Evolutionary conservation across 2,329 filamentous ascomycete species (phyloP).

Genomic region (Corniculantispora saksenae): DNA sequence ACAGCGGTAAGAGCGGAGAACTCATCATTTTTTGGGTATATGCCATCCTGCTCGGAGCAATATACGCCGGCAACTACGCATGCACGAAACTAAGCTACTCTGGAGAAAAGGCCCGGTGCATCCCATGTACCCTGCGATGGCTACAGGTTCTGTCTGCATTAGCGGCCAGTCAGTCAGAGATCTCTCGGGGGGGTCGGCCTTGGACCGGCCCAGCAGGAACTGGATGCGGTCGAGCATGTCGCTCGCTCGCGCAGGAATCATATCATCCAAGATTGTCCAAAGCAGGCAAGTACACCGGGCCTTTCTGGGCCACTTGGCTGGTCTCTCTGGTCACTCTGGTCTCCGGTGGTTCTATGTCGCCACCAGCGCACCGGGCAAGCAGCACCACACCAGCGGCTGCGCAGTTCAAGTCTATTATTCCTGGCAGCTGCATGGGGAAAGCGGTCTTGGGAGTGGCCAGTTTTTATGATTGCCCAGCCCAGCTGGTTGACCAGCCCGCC

Average conservation of each 20-base stretch:
- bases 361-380: background rate
- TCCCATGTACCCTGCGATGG: constrained; percentile 15
- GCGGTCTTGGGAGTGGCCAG: constrained; percentile 6
- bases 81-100: constrained; percentile 9
- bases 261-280: background rate
- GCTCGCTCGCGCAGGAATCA: constrained; percentile 21
- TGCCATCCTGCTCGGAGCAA: background rate
- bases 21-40: background rate
- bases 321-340: background rate
- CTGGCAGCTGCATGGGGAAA: constrained; percentile 6
- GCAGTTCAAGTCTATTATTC: background rate
- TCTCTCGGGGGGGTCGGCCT: constrained; percentile 16
- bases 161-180: constrained; percentile 12
- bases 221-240: constrained; percentile 3
- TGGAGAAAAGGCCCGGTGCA: constrained; percentile 10
- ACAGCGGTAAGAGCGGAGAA: background rate
- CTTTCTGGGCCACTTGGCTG: background rate
- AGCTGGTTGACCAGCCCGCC: constrained; percentile 3
- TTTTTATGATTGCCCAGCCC: background rate
- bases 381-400: constrained; percentile 10
- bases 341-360: constrained; percentile 5
- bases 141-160: constrained; percentile 14
- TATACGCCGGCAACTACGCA: constrained; percentile 9
- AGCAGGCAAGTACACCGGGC: constrained; percentile 8
- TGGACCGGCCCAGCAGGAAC: constrained; percentile 16